phyloP scores from a whole-genome alignment of 1,284 basidiomycete genomes.

The Tremellales sp. region DNA sequence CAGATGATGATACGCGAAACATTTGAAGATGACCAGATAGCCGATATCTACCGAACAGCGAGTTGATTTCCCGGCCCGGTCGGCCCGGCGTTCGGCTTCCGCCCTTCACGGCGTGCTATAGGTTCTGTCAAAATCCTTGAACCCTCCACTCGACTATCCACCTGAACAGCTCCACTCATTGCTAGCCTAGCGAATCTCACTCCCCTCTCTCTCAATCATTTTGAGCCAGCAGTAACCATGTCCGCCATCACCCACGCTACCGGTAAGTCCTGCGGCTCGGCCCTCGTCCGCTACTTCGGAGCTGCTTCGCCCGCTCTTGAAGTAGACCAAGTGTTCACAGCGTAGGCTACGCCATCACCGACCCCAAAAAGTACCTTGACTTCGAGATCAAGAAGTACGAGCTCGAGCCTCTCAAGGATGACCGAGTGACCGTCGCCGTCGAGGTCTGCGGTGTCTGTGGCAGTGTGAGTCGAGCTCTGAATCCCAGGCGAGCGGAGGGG shows the following conservation, averaged over 20 bases:
- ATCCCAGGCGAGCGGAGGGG: neutral
- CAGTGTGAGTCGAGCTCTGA: slow-evolving; percentile 8
- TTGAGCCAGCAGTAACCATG: too few species aligned
- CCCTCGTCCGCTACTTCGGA: neutral
- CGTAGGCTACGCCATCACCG: slow-evolving; percentile 41
- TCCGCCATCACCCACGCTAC: slow-evolving; percentile 35
- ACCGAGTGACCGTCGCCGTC: slow-evolving; percentile 39
- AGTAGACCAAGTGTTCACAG: neutral
- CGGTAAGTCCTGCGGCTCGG: slow-evolving; percentile 17
- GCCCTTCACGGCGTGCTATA: too few species aligned
- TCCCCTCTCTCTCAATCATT: too few species aligned
- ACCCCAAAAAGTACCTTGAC: slow-evolving; percentile 45
- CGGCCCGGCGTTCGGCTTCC: too few species aligned
- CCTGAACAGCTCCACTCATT: too few species aligned
- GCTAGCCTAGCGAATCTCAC: too few species aligned
- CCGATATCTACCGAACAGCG: too few species aligned
- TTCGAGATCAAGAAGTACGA: slow-evolving; percentile 61
- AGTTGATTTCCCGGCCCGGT: too few species aligned
- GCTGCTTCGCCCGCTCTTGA: neutral
- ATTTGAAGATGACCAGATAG: too few species aligned
- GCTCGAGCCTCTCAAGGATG: slow-evolving; percentile 61
- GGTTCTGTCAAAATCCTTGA: too few species aligned
- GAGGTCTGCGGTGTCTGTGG: slow-evolving; percentile 29
- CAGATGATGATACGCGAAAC: too few species aligned
- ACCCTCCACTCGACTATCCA: too few species aligned